These are phyloP conservation scores for Tillandsia fasciculata DNA, from an alignment of 176 grass and related monocot species.

Conservation along the genomic window DNA sequence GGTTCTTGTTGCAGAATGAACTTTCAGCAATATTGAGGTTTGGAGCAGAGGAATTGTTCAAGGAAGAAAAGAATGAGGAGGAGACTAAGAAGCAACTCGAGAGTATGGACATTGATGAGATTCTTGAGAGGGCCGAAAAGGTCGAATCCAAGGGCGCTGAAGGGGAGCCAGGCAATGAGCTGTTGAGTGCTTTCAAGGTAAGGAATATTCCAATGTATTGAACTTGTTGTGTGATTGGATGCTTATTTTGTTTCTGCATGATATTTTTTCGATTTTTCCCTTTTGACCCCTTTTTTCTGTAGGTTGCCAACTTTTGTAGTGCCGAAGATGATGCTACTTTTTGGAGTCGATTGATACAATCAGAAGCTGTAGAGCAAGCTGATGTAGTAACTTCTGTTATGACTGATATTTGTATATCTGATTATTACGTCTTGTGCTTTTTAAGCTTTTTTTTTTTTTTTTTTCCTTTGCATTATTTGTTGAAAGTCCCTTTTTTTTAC, in stretches of 20 bases:
- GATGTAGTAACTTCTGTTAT: conserved; percentile 45
- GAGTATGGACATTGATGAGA: conserved; percentile 99
- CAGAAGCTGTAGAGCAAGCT: conserved; percentile 64
- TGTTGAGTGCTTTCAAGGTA: conserved; percentile 98
- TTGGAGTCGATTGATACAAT: conserved; percentile 96
- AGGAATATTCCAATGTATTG: conserved; percentile 21
- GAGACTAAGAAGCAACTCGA: conserved; percentile 85
- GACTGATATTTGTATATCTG: not conserved
- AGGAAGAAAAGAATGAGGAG: conserved; percentile 94
- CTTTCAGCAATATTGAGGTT: conserved; percentile 98
- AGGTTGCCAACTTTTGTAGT: conserved; percentile 97
- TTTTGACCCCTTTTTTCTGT: conserved; percentile 14
- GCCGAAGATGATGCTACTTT: conserved; percentile 93
- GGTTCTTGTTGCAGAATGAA: conserved; percentile 61
- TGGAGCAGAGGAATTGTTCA: conserved; percentile 95
- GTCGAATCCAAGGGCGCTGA: conserved; percentile 77
- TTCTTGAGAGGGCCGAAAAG: conserved; percentile 99
- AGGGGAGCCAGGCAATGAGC: conserved; percentile 79
- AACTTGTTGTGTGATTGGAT: conserved; percentile 14
- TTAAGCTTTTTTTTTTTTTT: not conserved
- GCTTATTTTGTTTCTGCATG: not conserved
- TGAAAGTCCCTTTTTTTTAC: no score
- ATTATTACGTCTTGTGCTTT: not conserved
- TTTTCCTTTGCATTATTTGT: not conserved
- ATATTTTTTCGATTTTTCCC: conserved; percentile 7